phyloP scores from a whole-genome alignment of 129 eudicot species.

The Centrapalus pauciflorus region DNA sequence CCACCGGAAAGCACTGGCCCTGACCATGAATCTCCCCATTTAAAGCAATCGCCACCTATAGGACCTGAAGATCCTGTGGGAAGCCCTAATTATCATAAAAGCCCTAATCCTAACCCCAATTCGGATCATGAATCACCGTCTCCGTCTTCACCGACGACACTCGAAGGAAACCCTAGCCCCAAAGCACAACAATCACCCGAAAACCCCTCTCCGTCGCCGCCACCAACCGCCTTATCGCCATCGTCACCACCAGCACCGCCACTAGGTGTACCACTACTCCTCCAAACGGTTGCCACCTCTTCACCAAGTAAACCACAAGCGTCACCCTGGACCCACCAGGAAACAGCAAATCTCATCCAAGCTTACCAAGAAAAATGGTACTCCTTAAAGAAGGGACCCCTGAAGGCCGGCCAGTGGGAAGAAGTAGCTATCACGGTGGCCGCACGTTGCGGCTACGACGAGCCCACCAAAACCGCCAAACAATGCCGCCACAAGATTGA shows the following conservation, averaged over 20 bases:
- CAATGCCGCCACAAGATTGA: conserved; percentile 98
- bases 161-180: conserved; percentile 11
- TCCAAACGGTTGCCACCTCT: neutral
- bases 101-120: conserved; percentile 16
- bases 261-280: conserved; percentile 15
- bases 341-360: conserved; percentile 67
- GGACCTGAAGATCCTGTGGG: neutral
- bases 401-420: conserved; percentile 87
- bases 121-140: conserved; percentile 16
- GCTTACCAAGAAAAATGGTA: conserved; percentile 95
- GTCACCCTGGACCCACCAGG: conserved; percentile 75
- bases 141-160: conserved; percentile 18
- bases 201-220: conserved; percentile 17
- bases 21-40: conserved; percentile 14
- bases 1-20: conserved; percentile 1
- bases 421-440: conserved; percentile 80
- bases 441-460: conserved; percentile 58
- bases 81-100: conserved; percentile 13
- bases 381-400: conserved; percentile 72
- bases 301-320: conserved; percentile 40
- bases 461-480: conserved; percentile 74
- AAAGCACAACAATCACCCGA: conserved; percentile 6
- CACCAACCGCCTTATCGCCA: conserved; percentile 13
- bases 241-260: conserved; percentile 21
- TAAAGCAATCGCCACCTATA: conserved; percentile 4